A percentile compares a stretch with the other conserved stretches of the same genome.
These are phyloP conservation scores for Raffaelea ambrosiae DNA, from an alignment of 2,329 filamentous ascomycete species.

Conservation along the genomic window DNA sequence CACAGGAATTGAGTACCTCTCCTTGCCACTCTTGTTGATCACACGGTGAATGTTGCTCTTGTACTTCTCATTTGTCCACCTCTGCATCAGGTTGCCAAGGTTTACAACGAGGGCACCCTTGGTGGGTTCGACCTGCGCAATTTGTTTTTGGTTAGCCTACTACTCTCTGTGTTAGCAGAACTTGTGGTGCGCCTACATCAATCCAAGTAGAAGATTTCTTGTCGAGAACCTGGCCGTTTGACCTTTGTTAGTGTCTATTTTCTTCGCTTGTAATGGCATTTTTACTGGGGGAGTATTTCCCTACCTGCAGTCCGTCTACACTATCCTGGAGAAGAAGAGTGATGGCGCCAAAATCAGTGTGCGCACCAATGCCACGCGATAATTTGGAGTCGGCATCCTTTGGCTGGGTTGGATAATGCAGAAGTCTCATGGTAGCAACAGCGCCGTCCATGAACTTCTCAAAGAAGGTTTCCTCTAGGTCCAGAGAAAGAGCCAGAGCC, in stretches of 20 bases:
- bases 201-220: constrained; percentile 33
- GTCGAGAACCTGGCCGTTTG: constrained; percentile 36
- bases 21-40: constrained; percentile 20
- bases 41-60: constrained; percentile 46
- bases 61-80: constrained; percentile 44
- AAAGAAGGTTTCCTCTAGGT: constrained; percentile 16
- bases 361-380: constrained; percentile 24
- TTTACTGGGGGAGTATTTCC: no score
- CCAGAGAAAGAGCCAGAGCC: constrained; percentile 22
- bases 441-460: constrained; percentile 36
- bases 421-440: constrained; percentile 47
- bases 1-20: constrained; percentile 10
- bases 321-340: constrained; percentile 44
- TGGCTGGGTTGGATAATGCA: constrained; percentile 37
- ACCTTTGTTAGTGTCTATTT: no score
- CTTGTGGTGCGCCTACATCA: constrained; percentile 14
- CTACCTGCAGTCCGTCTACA: constrained; percentile 39
- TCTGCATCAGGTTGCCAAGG: constrained; percentile 36
- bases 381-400: constrained; percentile 17
- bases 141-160: no score
- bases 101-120: constrained; percentile 40
- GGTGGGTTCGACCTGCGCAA: constrained; percentile 28
- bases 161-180: no score
- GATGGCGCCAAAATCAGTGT: constrained; percentile 47
- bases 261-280: no score